Base-by-base conservation (phyloP, 2,329 filamentous ascomycete genomes). In the Cladosporium phlei region DNA sequence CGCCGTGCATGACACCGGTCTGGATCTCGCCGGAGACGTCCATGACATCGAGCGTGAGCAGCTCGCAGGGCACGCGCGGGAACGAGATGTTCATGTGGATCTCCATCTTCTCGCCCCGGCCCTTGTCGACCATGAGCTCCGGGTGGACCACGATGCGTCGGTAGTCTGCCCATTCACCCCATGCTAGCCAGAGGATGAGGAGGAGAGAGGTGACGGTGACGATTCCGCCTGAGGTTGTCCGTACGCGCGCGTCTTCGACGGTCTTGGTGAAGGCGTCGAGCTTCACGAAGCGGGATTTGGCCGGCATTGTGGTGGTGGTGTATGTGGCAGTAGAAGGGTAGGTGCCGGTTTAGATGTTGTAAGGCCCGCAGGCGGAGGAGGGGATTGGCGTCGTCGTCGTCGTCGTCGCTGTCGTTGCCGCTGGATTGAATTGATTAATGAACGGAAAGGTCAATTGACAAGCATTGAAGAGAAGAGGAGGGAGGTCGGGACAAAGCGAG, bases 211-310 rank as follows among this genome's bases (percentile, higher is more conserved):
- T 78, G 59, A 98, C 89, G 47, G 42, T 65, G 21, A 69, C 66
- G 7, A 50, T 69, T 44, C 32, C 68, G n/a, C 63, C 66, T 14
- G 67, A 70, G 53, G 61, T 62, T 3, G 50, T 66, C 61, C 94
- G 86, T 65, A 98, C 82, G 60, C 93, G 82, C 56, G 94, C 93
- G 81, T 98, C 93, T 68, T 98, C 93, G 59, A 98, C 93, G 10
- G 93, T 98, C 73, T 98, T 98, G 42, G 91, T 95, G 68, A 98
- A 98, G 77, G 93, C 93, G 70, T 98, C 93, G 55, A 98, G 87
- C 79, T 85, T 85, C 50, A 87, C 95, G 66, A 98, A 96, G 68
- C 93, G 84, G 59, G 88, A 95, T 75, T 95, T 95, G 63, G 84
- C 73, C 56, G 90, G 76, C 93, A 97, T 97, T 28, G 45, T 47